phyloP scores from a whole-genome alignment of 139 green algal genomes.

The Chlamydomonas schloesseri region DNA sequence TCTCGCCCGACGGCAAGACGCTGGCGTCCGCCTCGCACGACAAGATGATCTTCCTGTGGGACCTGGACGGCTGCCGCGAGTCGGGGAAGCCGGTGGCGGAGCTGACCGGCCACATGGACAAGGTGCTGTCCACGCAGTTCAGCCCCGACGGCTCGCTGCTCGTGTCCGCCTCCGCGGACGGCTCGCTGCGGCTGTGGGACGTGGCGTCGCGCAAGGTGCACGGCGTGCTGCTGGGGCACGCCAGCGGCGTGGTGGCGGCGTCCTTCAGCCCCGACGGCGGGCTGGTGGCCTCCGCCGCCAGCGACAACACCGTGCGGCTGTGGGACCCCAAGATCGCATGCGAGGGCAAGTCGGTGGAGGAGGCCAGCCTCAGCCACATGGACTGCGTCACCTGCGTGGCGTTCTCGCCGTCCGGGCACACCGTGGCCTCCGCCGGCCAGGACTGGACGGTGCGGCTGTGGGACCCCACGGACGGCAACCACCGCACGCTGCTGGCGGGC shows the following conservation, averaged over 20 bases:
- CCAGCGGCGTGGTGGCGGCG: conserved; percentile 27
- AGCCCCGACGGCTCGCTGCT: conserved; percentile 9
- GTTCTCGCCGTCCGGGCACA: conserved; percentile 31
- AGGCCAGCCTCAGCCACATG: conserved; percentile 7
- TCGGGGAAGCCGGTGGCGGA: neutral
- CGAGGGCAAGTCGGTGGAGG: conserved; percentile 21
- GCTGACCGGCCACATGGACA: conserved; percentile 19
- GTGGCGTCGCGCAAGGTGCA: neutral
- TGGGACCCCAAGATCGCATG: conserved; percentile 28
- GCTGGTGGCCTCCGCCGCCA: conserved; percentile 24
- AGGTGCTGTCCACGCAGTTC: conserved; percentile 16
- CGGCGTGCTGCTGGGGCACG: conserved; percentile 37
- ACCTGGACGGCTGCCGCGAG: neutral
- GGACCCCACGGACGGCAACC: conserved; percentile 33
- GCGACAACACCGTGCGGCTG: conserved; percentile 36
- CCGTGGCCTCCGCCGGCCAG: conserved; percentile 8
- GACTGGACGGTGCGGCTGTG: conserved; percentile 48
- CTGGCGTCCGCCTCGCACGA: conserved; percentile 23
- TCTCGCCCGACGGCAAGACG: neutral
- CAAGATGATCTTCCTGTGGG: conserved; percentile 41
- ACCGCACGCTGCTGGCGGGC: conserved; percentile 25
- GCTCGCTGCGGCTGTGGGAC: conserved; percentile 34
- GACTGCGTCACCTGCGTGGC: conserved; percentile 20
- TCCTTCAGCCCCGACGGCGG: conserved; percentile 2
- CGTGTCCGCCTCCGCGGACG: conserved; percentile 29